These are phyloP conservation scores for Volutella citrinella DNA, from an alignment of 2,329 filamentous ascomycete genomes.

Conservation along the genomic window DNA sequence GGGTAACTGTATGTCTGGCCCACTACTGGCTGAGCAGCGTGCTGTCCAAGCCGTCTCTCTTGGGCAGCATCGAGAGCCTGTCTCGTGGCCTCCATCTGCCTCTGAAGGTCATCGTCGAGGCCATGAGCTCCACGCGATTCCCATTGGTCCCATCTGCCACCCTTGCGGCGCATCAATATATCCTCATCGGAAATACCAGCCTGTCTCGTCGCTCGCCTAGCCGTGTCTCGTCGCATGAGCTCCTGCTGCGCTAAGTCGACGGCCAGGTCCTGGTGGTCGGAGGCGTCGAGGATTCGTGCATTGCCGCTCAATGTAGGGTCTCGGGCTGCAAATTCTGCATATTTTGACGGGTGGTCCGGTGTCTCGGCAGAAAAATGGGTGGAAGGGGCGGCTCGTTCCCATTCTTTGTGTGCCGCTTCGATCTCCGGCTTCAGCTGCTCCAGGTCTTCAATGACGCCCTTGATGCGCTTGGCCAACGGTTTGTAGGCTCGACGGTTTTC, in stretches of 20 bases:
- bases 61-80: conserved; percentile 40
- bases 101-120: conserved; percentile 44
- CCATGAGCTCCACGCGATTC: conserved; percentile 18
- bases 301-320: conserved; percentile 61
- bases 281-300: conserved; percentile 63
- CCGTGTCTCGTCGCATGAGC: conserved; percentile 63
- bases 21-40: conserved; percentile 25
- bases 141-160: conserved; percentile 44
- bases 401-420: conserved; percentile 66
- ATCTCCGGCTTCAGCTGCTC: conserved; percentile 80
- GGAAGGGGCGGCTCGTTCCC: conserved; percentile 52
- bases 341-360: conserved; percentile 28
- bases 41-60: conserved; percentile 20
- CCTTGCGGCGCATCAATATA: conserved; percentile 51
- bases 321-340: conserved; percentile 47
- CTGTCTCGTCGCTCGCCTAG: conserved; percentile 54
- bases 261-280: conserved; percentile 71
- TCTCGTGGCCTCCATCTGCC: conserved; percentile 53
- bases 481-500: conserved; percentile 62
- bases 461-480: conserved; percentile 46
- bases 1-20: conserved; percentile 52
- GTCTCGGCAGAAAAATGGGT: conserved; percentile 22
- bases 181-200: conserved; percentile 56
- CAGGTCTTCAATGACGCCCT: conserved; percentile 64
- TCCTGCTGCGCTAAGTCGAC: conserved; percentile 74